Evolutionary conservation across 441 rosid genomes (phyloP), one percentile per base, ranked within the genome.

Genomic region (Theobroma grandiflorum): DNA sequence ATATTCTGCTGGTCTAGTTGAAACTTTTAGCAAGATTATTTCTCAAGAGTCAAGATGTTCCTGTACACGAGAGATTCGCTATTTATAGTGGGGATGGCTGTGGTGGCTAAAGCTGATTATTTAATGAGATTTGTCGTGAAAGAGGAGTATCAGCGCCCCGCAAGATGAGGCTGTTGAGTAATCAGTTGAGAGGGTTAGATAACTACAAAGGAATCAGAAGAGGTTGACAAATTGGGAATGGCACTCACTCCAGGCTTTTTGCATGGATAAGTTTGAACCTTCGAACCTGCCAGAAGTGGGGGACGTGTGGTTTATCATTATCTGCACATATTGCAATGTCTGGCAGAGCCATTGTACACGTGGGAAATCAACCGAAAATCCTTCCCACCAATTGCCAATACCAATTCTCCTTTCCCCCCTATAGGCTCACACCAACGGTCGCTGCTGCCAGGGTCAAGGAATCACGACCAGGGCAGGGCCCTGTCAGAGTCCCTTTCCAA

Each of bases 111-210:
- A 50, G 10, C 2, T 26, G 57, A 45, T 26, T 8, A 26, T 40
- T 52, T 50, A 62, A 79, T 77, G 80, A 45, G 37, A 15, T 18
- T 20, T 49, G 84, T 35, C 20, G 66, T 52, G 22, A 31, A 35
- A 83, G 62, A 81, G 72, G 43, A 16, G 77, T 45, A 83, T 75
- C 73, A 61, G 47, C 72, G 82, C 81, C 90, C 85, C 87, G 87
- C 85, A 83, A 82, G 74, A 11, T 55, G 22, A 16, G 9, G 38
- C 57, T 31, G 67, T 76, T 76, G 53, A 63, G 43, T 63, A 18
- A 31, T 62, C 33, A 18, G 71, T 62, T 63, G 79, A 18, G 26
- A 40, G 16, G 58, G 0, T 15, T 9, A 11, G 72, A 74, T 53
- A 75, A 57, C 82, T 55, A 83, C 83, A 47, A 71, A 55, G 63